Evolutionary conservation across 129 eudicot species (phyloP), one percentile per base, ranked within the genome.

Genomic region (Scalesia atractyloides): DNA sequence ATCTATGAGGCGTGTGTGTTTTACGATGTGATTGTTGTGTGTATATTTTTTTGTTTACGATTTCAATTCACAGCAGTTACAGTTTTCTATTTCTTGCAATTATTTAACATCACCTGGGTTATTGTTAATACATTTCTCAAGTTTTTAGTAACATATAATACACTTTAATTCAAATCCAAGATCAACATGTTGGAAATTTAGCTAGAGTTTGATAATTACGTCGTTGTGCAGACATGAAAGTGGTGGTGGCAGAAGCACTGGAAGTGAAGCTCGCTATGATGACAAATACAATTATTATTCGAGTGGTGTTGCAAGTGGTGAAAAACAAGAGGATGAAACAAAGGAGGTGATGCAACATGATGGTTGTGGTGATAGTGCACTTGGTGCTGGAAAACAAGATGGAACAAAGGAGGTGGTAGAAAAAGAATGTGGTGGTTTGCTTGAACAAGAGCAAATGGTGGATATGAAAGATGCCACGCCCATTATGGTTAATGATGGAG

Each of bases 1-100:
- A 46, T 5, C 34, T 62, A 61, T 62, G 66, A 73, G 78, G 78
- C 63, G 70, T 61, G n/a, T 16, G 48, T 56, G 41, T 8, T 16
- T 1, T 19, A 4, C 3, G 36, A 33, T 64, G 73, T 10, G 49
- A 18, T 16, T 53, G 39, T 57, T 71, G 22, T 4, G 39, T 24
- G 30, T 24, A 1, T 71, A 3, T 1, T 24, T 3, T 5, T 4
- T 43, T 14, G 30, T 24, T 11, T 50, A 24, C 2, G 56, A 12
- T 19, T 70, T 70, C 10, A 54, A 24, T 39, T 24, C 19, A 54
- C 41, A 54, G 13, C 19, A 6, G 51, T 71, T 26, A 1, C 19
- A 33, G 16, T 49, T 47, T 34, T 73, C 17, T 20, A n/a, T 24
- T 12, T 13, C 2, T 63, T 49, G 52, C 70, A 73, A 17, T 73